Base-by-base conservation (phyloP, 2,329 filamentous ascomycete species). In the Beauveria australis region DNA sequence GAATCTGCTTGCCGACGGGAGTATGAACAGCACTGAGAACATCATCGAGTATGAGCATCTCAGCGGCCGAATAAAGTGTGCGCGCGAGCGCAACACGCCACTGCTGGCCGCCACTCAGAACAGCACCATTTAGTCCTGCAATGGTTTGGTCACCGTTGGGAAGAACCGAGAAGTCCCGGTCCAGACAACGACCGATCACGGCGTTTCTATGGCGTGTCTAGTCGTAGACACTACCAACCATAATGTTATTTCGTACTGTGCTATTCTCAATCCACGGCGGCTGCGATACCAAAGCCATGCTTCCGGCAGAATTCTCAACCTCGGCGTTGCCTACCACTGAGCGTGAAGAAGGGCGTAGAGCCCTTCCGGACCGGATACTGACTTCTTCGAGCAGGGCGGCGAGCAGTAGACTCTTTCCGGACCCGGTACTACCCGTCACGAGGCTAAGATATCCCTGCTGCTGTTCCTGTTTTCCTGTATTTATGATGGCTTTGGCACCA, bases 401-500 rank as follows among this genome's bases (percentile, higher is more conserved):
- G 7, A 91, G 76, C 64, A 91, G 75, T 40, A 91, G 72, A 67
- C 83, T 88, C 72, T 91, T 91, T 5, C 88, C 88, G 16, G 83
- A 83, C 0, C 88, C 88, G 0, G 87, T 90, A 67, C 84, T 84
- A 1, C 88, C 88, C 9, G 85, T 87, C 24, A 91, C 81, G 12
- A 89, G 79, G n/a, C n/a, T n/a, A n/a, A n/a, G n/a, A n/a, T n/a
- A n/a, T n/a, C n/a, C n/a, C n/a, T n/a, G n/a, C n/a, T n/a, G n/a
- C n/a, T n/a, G n/a, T n/a, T n/a, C n/a, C n/a, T n/a, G n/a, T n/a
- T n/a, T n/a, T n/a, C n/a, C n/a, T n/a, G n/a, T n/a, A n/a, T n/a
- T n/a, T n/a, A n/a, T n/a, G n/a, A n/a, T n/a, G n/a, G n/a, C n/a
- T n/a, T n/a, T n/a, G n/a, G n/a, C n/a, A n/a, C n/a, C n/a, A n/a